Evolutionary conservation across 2,329 filamentous ascomycete species (phyloP).

Genomic region (Talaromyces sp.): DNA sequence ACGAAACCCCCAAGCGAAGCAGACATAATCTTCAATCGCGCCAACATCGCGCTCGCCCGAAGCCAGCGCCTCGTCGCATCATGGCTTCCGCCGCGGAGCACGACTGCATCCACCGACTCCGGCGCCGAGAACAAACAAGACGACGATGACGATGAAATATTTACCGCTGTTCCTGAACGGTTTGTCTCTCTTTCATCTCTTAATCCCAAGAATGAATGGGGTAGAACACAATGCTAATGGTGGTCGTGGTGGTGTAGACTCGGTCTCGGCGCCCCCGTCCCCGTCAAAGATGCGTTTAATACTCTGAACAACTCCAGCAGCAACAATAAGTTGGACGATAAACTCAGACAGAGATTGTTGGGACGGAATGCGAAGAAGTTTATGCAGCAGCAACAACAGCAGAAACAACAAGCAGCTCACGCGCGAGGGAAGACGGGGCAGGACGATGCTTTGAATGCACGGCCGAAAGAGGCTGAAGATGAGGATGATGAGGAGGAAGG

Average conservation of each 20-base stretch:
- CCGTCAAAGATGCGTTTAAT: constrained; percentile 22
- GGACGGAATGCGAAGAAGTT: constrained; percentile 41
- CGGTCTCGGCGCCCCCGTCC: constrained; percentile 48
- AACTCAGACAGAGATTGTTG: constrained; percentile 45
- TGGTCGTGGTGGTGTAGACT: constrained; percentile 33
- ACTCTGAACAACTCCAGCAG: constrained; percentile 37
- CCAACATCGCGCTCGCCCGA: constrained; percentile 53
- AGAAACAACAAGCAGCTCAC: constrained; percentile 19
- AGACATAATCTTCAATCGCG: constrained; percentile 54
- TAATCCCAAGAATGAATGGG: neutral
- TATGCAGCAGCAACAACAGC: constrained; percentile 44
- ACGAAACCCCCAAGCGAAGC: constrained; percentile 37
- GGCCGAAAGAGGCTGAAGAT: constrained; percentile 13
- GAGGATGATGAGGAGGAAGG: constrained; percentile 41
- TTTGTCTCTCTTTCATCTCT: constrained; percentile 30
- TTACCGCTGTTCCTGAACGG: constrained; percentile 53
- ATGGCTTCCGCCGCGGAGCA: constrained; percentile 50
- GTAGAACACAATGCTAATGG: neutral
- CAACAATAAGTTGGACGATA: constrained; percentile 42
- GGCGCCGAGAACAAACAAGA: constrained; percentile 30
- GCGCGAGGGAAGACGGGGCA: neutral
- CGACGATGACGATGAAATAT: constrained; percentile 53
- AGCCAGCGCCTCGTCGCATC: constrained; percentile 54
- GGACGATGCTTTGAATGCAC: neutral
- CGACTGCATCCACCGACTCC: constrained; percentile 32